Evolutionary conservation across 495 filamentous ascomycete genomes (phyloP).

Genomic region (Aspergillus steynii): DNA sequence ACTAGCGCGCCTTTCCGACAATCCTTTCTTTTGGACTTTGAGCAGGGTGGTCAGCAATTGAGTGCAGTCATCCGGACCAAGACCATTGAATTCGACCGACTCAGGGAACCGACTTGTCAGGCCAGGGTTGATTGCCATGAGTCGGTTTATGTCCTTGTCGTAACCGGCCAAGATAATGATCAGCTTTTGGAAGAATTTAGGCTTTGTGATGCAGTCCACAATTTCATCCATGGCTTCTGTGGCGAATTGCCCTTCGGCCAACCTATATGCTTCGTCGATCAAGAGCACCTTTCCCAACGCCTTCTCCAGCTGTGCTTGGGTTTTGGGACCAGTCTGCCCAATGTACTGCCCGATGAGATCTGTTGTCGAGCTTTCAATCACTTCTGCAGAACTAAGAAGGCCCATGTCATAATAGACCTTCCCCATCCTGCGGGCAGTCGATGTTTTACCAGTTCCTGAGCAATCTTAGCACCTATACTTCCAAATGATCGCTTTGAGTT

Average conservation of each 20-base stretch:
- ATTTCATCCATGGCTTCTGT: constrained; percentile 76
- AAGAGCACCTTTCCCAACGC: constrained; percentile 61
- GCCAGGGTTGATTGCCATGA: constrained; percentile 58
- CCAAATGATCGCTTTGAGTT: neutral
- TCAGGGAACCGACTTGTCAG: constrained; percentile 55
- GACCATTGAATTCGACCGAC: constrained; percentile 40
- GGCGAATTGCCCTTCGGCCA: constrained; percentile 56
- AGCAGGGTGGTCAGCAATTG: constrained; percentile 34
- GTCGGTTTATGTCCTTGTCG: constrained; percentile 62
- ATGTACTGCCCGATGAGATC: constrained; percentile 62
- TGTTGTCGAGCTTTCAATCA: constrained; percentile 60
- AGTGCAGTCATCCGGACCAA: constrained; percentile 44
- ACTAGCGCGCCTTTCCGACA: constrained; percentile 17
- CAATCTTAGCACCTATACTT: neutral
- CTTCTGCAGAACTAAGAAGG: constrained; percentile 53
- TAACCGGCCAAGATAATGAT: constrained; percentile 79
- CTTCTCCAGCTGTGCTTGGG: constrained; percentile 36
- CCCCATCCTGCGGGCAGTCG: constrained; percentile 70
- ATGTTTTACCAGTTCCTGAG: constrained; percentile 73
- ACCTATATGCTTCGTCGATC: constrained; percentile 63
- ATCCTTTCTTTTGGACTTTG: constrained; percentile 17
- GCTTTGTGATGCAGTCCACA: constrained; percentile 67
- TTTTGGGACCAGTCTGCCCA: constrained; percentile 52
- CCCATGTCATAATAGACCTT: constrained; percentile 73
- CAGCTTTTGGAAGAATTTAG: constrained; percentile 60